Evolutionary conservation across 768 basidiomycete genomes (phyloP).

Genomic region (Amanita molliuscula): DNA sequence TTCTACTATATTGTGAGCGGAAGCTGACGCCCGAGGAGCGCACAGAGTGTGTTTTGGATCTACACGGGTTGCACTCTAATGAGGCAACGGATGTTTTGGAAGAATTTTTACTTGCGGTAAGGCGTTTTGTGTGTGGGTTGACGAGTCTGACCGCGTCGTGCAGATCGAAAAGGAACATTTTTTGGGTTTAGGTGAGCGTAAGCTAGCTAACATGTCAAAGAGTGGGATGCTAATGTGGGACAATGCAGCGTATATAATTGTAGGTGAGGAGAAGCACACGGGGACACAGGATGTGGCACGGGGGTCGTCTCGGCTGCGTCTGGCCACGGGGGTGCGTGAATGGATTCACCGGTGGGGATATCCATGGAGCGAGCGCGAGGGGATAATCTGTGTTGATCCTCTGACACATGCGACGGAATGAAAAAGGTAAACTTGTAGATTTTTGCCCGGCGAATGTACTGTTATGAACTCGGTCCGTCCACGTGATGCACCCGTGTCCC

Average conservation of each 20-base stretch:
- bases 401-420: slow-evolving; percentile 57
- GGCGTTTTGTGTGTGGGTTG: slow-evolving; percentile 16
- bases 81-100: slow-evolving; percentile 90
- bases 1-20: slow-evolving; percentile 40
- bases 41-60: slow-evolving; percentile 77
- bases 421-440: slow-evolving; percentile 9
- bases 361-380: slow-evolving; percentile 90
- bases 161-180: slow-evolving; percentile 85
- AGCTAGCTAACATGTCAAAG: background rate
- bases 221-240: background rate
- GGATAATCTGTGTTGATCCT: slow-evolving; percentile 81
- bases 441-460: slow-evolving; percentile 8
- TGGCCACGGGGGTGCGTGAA: slow-evolving; percentile 81
- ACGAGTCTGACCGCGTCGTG: slow-evolving; percentile 3
- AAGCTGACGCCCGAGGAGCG: slow-evolving; percentile 76
- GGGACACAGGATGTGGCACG: slow-evolving; percentile 79
- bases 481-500: background rate
- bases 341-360: slow-evolving; percentile 94
- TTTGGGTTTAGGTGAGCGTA: slow-evolving; percentile 64
- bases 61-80: slow-evolving; percentile 89
- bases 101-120: slow-evolving; percentile 76
- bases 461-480: too few species aligned
- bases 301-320: slow-evolving; percentile 72
- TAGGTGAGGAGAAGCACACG: slow-evolving; percentile 95
- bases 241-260: slow-evolving; percentile 69